Evolutionary conservation across 106 monocot genomes (phyloP), one percentile per base, ranked within the genome.

Genomic region (Acorus calamus): DNA sequence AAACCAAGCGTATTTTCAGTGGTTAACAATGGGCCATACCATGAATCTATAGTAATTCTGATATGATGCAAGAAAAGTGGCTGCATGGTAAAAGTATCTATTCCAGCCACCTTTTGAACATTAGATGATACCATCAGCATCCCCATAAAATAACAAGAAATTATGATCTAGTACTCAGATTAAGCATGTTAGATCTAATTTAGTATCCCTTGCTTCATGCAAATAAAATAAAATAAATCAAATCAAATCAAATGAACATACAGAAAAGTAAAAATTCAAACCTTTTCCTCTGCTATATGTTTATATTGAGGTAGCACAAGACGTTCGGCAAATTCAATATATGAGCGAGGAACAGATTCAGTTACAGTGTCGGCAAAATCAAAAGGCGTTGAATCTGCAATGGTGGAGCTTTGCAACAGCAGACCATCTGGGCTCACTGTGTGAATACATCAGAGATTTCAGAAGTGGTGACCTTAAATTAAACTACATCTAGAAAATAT

Each of bases 401-500:
- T 83, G 13, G 96, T 98, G 41, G 96, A 91, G 71, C 96, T 98
- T 76, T 98, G 96, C 62, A 85, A 72, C 5, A 98, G 80, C 71
- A 98, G 92, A 49, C 88, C 96, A 73, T 98, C 91, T 14, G 96
- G 96, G 74, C 91, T 92, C 61, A 88, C 96, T 98, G 78, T 77
- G 28, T 74, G 4, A 73, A 13, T 9, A 59, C 8, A 52, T 42
- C 4, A 48, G 42, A 67, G 47, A 67, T 55, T 6, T 11, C 45
- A n/a, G 7, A 8, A 12, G 11, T 28, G 28, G 28, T 28, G 28
- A 28, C 28, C 28, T 28, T 28, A 0, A 28, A 28, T 28, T 28
- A 28, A 28, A 28, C 28, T 28, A 28, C 28, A 28, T 28, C 28
- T 28, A 28, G 28, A 28, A 28, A 42, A 42, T 7, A 14, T 10